phyloP scores from a whole-genome alignment of 208 protist genomes.

The Naegleria lovaniensis region DNA sequence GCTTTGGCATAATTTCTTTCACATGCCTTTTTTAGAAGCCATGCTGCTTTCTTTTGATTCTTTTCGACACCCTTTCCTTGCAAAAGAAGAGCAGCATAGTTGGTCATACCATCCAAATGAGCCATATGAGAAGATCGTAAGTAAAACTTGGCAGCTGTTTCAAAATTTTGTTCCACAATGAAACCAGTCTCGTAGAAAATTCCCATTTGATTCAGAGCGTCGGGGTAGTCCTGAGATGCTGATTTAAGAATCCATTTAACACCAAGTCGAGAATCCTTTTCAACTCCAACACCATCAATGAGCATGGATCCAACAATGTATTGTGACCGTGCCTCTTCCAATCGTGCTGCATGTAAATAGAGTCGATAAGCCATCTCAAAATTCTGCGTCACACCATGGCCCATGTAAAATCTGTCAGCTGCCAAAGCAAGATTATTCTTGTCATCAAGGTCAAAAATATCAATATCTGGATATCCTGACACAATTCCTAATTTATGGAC shows the following conservation, averaged over 20 bases:
- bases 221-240: neutral
- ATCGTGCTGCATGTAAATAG: constrained; percentile 2
- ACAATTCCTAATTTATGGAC: neutral
- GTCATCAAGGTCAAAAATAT: neutral
- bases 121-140: neutral
- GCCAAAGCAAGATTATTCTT: neutral
- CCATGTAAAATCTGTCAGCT: neutral
- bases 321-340: neutral
- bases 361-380: neutral
- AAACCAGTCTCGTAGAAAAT: neutral
- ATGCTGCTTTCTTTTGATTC: neutral
- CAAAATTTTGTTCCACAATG: neutral
- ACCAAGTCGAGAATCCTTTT: neutral
- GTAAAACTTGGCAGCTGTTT: neutral
- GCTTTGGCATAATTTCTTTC: neutral
- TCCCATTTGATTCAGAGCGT: constrained; percentile 18
- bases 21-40: neutral
- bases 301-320: neutral
- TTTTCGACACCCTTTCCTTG: neutral
- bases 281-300: neutral
- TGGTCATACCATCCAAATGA: constrained; percentile 14
- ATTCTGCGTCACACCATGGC: constrained; percentile 10
- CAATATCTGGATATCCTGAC: neutral
- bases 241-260: constrained; percentile 2
- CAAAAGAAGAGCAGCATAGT: neutral